A percentile compares a stretch with the other conserved stretches of the same genome.
Conservation (phyloP, 441 rosid genomes). For the Macaranga tanarius region DNA sequence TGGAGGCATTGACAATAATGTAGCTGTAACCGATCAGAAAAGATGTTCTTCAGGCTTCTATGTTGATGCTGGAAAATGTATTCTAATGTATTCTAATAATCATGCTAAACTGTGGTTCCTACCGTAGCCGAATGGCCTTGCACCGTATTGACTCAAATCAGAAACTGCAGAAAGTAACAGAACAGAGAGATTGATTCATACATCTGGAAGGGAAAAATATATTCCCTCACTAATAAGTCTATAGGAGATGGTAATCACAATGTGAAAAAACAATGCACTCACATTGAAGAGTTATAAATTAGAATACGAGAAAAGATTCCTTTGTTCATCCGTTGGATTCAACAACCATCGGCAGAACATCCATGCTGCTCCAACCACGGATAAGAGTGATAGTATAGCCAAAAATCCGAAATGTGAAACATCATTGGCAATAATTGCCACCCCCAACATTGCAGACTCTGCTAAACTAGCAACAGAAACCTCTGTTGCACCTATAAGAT, state of each 20-base stretch:
- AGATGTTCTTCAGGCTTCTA: conserved; percentile 16
- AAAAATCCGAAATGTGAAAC: conserved; percentile 75
- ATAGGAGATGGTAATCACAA: background rate
- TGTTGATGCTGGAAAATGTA: no score
- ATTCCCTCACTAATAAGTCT: background rate
- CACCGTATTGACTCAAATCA: background rate
- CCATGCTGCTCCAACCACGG: conserved; percentile 79
- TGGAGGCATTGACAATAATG: conserved; percentile 5
- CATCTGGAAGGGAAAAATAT: no score
- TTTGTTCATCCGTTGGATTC: conserved; percentile 86
- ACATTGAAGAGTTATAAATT: conserved; percentile 24
- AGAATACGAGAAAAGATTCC: conserved; percentile 60
- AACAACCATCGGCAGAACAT: conserved; percentile 80
- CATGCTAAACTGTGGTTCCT: background rate
- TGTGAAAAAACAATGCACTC: conserved; percentile 16
- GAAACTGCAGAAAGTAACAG: conserved; percentile 1
- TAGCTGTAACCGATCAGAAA: background rate
- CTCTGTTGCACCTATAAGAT: conserved; percentile 87
- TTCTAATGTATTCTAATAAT: background rate
- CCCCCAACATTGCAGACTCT: conserved; percentile 82
- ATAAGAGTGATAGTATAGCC: conserved; percentile 65
- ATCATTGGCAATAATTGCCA: conserved; percentile 82
- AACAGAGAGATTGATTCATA: background rate
- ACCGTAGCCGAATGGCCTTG: background rate
- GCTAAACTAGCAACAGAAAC: conserved; percentile 90